These are phyloP conservation scores for Termitomyces sp. DNA, from an alignment of 768 basidiomycete genomes.

Conservation along the genomic window DNA sequence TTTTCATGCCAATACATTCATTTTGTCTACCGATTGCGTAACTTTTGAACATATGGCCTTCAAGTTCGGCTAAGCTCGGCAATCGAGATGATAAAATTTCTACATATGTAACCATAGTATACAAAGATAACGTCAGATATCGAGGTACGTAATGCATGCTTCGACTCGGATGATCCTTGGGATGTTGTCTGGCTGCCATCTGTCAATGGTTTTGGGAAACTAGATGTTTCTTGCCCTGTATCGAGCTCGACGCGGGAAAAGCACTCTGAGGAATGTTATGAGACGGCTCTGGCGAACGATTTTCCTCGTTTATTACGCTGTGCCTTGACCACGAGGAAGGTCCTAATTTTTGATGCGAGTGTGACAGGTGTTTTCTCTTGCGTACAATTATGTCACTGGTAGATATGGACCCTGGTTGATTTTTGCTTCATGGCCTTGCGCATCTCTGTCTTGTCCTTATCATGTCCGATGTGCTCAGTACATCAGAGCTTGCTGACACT, in stretches of 20 bases:
- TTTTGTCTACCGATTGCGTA: background rate
- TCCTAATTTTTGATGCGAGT: background rate
- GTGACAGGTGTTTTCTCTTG: background rate
- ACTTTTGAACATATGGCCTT: background rate
- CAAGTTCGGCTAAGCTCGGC: background rate
- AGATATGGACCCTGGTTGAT: background rate
- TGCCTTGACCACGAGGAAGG: background rate
- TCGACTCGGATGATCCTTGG: too few species aligned
- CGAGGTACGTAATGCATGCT: too few species aligned
- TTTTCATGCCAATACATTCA: background rate
- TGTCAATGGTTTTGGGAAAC: too few species aligned
- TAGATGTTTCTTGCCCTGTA: too few species aligned
- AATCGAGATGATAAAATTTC: background rate
- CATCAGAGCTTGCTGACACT: slow-evolving; percentile 8
- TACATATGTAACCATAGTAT: too few species aligned
- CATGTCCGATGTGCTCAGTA: background rate
- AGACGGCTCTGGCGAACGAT: background rate
- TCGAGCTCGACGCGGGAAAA: too few species aligned
- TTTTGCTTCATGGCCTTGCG: background rate
- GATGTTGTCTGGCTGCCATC: too few species aligned
- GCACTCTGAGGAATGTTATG: background rate
- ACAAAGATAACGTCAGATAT: too few species aligned
- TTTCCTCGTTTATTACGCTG: background rate
- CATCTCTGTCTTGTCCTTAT: background rate
- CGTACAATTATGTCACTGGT: background rate